These are phyloP conservation scores for Rhinocladiella similis DNA, from an alignment of 2,329 filamentous ascomycete species.

Conservation along the genomic window DNA sequence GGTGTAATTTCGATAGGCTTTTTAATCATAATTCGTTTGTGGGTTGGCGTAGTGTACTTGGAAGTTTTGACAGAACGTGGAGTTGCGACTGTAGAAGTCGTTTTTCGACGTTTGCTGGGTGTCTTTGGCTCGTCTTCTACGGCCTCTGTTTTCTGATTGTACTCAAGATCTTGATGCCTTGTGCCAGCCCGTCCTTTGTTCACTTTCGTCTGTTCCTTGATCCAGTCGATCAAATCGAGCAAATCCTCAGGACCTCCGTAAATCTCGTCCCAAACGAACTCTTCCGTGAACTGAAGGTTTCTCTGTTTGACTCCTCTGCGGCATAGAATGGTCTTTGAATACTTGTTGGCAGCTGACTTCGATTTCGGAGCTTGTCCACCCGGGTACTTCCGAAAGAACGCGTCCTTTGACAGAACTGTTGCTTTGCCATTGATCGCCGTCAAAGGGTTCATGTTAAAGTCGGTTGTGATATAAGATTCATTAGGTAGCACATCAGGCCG, in stretches of 20 bases:
- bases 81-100: conserved; percentile 42
- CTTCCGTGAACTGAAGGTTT: conserved; percentile 86
- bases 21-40: conserved; percentile 72
- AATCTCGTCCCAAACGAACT: conserved; percentile 88
- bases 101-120: conserved; percentile 58
- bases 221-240: conserved; percentile 62
- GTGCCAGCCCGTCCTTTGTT: conserved; percentile 11
- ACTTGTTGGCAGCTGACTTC: conserved; percentile 61
- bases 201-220: conserved; percentile 71
- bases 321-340: conserved; percentile 86
- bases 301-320: conserved; percentile 84
- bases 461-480: conserved; percentile 86
- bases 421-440: conserved; percentile 90
- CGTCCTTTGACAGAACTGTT: conserved; percentile 69
- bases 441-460: conserved; percentile 83
- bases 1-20: conserved; percentile 94
- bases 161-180: conserved; percentile 26
- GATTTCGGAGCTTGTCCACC: conserved; percentile 70
- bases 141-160: conserved; percentile 28
- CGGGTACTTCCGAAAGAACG: conserved; percentile 70
- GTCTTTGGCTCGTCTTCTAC: conserved; percentile 48
- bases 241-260: conserved; percentile 68
- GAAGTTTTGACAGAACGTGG: conserved; percentile 44
- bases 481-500: conserved; percentile 78
- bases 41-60: conserved; percentile 62